Evolutionary conservation across 75 land plant species (phyloP).

Genomic region (Selaginella tamariscina): DNA sequence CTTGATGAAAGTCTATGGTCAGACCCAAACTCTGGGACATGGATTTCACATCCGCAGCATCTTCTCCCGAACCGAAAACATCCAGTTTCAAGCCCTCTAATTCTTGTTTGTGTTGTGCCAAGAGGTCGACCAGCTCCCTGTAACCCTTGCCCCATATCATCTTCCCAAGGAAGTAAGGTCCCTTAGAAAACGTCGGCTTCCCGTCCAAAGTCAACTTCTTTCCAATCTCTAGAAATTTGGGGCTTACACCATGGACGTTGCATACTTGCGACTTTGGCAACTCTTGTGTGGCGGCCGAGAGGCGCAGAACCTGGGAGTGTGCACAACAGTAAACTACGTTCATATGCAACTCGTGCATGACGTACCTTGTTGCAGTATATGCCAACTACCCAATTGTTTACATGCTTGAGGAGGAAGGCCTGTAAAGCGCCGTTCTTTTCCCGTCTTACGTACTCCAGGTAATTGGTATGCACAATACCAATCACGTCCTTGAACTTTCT

Average conservation of each 20-base stretch:
- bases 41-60: conserved; percentile 64
- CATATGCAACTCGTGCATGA: too few species aligned
- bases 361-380: conserved; percentile 82
- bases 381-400: conserved; percentile 74
- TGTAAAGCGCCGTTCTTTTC: conserved; percentile 89
- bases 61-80: conserved; percentile 87
- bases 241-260: conserved; percentile 98
- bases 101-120: conserved; percentile 56
- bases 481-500: conserved; percentile 93
- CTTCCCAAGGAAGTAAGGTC: conserved; percentile 92
- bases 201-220: conserved; percentile 57
- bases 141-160: conserved; percentile 99
- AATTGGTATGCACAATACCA: conserved; percentile 92
- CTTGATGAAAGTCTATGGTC: conserved; percentile 65
- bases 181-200: conserved; percentile 53
- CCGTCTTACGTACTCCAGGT: conserved; percentile 91
- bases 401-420: conserved; percentile 84
- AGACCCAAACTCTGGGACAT: conserved; percentile 48
- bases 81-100: conserved; percentile 69
- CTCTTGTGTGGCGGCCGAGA: conserved; percentile 90
- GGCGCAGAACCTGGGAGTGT: conserved; percentile 74
- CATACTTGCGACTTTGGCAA: conserved; percentile 75
- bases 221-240: conserved; percentile 74
- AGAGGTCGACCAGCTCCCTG: conserved; percentile 79
- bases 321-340: too few species aligned